These are phyloP conservation scores for Gymnopilus dilepis DNA, from an alignment of 768 basidiomycete species.

Conservation along the genomic window DNA sequence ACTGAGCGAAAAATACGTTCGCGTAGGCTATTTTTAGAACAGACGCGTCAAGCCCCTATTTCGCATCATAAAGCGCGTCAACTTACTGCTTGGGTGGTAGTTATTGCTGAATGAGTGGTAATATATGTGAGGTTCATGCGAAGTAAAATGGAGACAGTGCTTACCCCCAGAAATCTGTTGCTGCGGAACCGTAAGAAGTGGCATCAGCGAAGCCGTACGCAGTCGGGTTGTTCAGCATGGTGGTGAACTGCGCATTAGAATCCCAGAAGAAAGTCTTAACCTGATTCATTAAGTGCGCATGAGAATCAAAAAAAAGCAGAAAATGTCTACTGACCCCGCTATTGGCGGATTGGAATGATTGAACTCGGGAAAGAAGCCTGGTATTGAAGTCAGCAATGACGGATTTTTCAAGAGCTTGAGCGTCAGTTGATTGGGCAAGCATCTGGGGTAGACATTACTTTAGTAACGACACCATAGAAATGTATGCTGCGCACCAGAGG, in stretches of 20 bases:
- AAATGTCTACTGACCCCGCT: slow-evolving; percentile 52
- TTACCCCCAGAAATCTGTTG: slow-evolving; percentile 61
- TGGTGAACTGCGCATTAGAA: slow-evolving; percentile 51
- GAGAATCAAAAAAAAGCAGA: too few relatives aligned
- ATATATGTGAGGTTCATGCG: not conserved
- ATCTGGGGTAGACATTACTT: slow-evolving; percentile 42
- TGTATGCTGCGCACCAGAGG: slow-evolving; percentile 38
- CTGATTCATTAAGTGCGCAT: slow-evolving; percentile 33
- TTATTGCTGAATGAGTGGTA: slow-evolving; percentile 50
- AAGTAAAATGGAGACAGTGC: slow-evolving; percentile 15
- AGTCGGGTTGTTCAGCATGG: slow-evolving; percentile 50
- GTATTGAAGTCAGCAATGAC: slow-evolving; percentile 59
- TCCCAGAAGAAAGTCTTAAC: slow-evolving; percentile 57
- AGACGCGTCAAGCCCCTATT: slow-evolving; percentile 8
- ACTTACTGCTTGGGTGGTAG: slow-evolving; percentile 59
- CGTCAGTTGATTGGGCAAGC: slow-evolving; percentile 45
- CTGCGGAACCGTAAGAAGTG: slow-evolving; percentile 46
- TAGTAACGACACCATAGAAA: not conserved
- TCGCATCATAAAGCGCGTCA: not conserved
- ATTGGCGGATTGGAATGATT: slow-evolving; percentile 47
- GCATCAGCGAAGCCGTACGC: slow-evolving; percentile 59
- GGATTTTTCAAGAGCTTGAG: slow-evolving; percentile 45
- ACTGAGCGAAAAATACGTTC: slow-evolving; percentile 39
- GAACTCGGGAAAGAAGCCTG: slow-evolving; percentile 47
- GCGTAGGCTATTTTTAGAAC: slow-evolving; percentile 38